Base-by-base conservation (phyloP, 306 rosid species). In the Pyrus pyrifolia region DNA sequence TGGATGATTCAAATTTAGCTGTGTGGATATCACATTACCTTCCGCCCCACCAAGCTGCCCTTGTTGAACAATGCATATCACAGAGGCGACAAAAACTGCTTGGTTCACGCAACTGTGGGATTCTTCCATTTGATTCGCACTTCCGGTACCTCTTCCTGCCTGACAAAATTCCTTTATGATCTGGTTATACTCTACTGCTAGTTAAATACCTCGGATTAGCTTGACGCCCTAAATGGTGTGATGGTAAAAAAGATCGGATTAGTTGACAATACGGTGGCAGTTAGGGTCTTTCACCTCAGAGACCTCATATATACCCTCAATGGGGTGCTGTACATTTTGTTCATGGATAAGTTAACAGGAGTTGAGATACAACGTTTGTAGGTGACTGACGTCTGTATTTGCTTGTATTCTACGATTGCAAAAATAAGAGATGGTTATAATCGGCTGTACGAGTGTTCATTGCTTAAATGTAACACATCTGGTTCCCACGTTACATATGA, bases 11-110 rank as follows among this genome's bases (percentile, higher is more conserved):
- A 15, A 85, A 86, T 57, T 72, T 90, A 82, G 96, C 89, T 21
- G 88, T 88, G 22, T 90, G 96, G 96, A 88, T 90, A 74, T 88
- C 86, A 6, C 91, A 82, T 72, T 90, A 86, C 81, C 96, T 90
- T 69, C 96, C 91, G 0, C 85, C 92, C 23, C 85, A 68, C 59
- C 96, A 90, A 73, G 91, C 96, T 31, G 79, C 89, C 19, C 88
- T 86, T 76, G 93, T 88, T 38, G 89, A 88, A 71, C 93, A 86
- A 58, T 88, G 93, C 79, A 83, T 88, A 70, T 85, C 93, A 14
- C 88, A 85, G 71, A 80, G 93, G 85, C 83, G 88, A 49, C 93
- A 90, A 60, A 83, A 91, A 71, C 80, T 90, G 59, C 90, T 90
- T 15, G 86, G 88, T 65, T 85, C 86, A 8, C 86, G 91, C 52